Conservation (phyloP, 371 early-diverging fungal genomes). For the Mortierella sp. region DNA sequence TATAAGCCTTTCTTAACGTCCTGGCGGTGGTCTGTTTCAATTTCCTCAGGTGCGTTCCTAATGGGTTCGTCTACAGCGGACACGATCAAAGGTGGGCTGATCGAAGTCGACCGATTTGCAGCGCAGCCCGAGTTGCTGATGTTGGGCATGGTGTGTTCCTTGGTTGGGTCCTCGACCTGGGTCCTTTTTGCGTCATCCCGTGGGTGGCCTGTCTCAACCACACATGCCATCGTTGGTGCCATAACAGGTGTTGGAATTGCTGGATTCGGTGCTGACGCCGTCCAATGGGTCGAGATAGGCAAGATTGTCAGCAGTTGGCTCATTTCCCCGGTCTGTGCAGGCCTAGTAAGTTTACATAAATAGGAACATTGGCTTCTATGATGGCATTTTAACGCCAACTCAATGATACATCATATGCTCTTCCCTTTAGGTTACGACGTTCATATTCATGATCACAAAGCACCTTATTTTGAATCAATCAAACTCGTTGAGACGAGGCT, state of each 20-base stretch:
- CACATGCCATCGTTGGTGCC: conserved; percentile 83
- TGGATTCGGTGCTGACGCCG: conserved; percentile 72
- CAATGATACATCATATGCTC: too few species aligned
- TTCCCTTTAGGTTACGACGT: conserved; percentile 54
- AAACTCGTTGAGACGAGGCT: conserved; percentile 80
- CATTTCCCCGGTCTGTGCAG: conserved; percentile 78
- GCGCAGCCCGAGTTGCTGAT: conserved; percentile 80
- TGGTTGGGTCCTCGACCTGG: conserved; percentile 81
- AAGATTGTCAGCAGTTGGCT: conserved; percentile 85
- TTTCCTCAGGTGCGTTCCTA: conserved; percentile 88
- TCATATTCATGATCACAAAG: conserved; percentile 76
- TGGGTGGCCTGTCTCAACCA: conserved; percentile 71
- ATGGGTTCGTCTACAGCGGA: conserved; percentile 81
- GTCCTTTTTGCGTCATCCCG: conserved; percentile 76
- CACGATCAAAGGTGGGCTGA: conserved; percentile 82
- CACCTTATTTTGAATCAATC: conserved; percentile 68
- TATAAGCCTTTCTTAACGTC: too few species aligned
- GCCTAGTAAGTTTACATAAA: conserved; percentile 60
- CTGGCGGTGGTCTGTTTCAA: conserved; percentile 59
- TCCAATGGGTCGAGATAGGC: conserved; percentile 81
- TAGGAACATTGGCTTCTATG: too few species aligned
- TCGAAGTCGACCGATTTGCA: conserved; percentile 64
- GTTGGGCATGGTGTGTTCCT: conserved; percentile 87
- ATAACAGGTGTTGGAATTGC: conserved; percentile 85
- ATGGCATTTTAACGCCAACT: too few species aligned